A percentile compares a stretch with the other conserved stretches of the same genome.
These are phyloP conservation scores for Physcomitrellopsis africana DNA, from an alignment of 225 moss, liverwort and hornwort species.

Conservation along the genomic window DNA sequence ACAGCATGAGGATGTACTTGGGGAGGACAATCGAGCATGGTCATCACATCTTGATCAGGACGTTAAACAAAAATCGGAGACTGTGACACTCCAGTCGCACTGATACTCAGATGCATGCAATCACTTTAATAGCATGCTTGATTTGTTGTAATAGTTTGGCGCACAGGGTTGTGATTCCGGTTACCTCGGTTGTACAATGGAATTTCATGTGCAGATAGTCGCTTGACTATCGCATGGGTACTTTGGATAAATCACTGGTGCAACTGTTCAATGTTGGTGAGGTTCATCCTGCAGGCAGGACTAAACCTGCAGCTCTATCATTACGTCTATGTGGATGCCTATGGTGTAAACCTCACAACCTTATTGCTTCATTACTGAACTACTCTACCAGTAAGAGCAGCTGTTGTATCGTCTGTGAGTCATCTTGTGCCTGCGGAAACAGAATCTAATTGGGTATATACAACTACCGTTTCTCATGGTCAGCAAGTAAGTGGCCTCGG, in stretches of 20 bases:
- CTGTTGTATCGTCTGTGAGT: neutral
- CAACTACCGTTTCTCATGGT: slow-evolving; percentile 25
- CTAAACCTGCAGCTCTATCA: slow-evolving; percentile 2
- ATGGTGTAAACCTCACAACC: slow-evolving; percentile 10
- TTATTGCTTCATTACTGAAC: slow-evolving; percentile 13
- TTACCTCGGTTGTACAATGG: no score
- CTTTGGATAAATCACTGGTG: neutral
- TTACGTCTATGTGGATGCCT: neutral
- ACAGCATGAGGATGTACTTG: no score
- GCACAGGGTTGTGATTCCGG: no score
- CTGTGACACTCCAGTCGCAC: no score
- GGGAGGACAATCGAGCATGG: no score
- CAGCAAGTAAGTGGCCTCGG: slow-evolving; percentile 34
- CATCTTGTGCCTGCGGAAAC: neutral
- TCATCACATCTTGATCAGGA: no score
- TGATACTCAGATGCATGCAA: no score
- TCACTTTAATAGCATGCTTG: no score
- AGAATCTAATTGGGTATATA: slow-evolving; percentile 13
- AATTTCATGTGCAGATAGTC: no score
- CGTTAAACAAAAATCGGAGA: no score
- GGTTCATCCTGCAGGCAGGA: neutral
- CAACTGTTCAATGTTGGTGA: slow-evolving; percentile 15
- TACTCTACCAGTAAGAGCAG: neutral
- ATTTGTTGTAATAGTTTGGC: no score
- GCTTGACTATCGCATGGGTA: no score